Base-by-base conservation (phyloP, 805 yeast genomes). In the Lipomyces oligophaga region DNA sequence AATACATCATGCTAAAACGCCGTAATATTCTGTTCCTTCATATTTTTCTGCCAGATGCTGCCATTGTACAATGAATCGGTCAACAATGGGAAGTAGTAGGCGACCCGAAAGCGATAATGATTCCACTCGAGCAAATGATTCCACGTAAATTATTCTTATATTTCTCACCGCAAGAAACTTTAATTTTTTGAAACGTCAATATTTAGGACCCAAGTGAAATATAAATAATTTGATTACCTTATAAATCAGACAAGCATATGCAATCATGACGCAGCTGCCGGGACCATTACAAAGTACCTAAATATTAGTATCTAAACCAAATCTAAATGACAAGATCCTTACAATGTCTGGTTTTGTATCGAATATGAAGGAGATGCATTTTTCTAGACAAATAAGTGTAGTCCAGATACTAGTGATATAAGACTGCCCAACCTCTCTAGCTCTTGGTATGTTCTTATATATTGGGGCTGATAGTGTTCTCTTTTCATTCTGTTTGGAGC, bases 21-120 rank as follows among this genome's bases (percentile, higher is more conserved):
- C 97, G 59, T 78, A 72, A 62, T 78, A 87, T 59, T 85, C 95
- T 1, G 86, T 77, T 18, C 38, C 31, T 45, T 85, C 65, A 58
- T 79, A 80, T 43, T 63, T 60, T 18, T 60, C 52, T 5, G 74
- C 71, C 45, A 93, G 68, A 22, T 72, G 70, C 22, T 77, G 77
- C 98, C 98, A 93, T 63, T 93, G 98, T 6, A 93, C 97, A 1
- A 93, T 60, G 50, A 93, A 84, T 19, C 89, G 70, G 62, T 87
- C 84, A 3, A 81, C 72, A 3, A 93, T 68, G 3, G 87, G 87
- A 52, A 83, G 70, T 11, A 90, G 61, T 16, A 93, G 63, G 38
- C 66, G 61, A 0, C 97, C 98, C 15, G 89, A 80, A 26, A 88
- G 66, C 60, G 96, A 87, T 42, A 93, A 71, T 2, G 70, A 67